Base-by-base conservation (phyloP, 129 eudicot species). In the Tanacetum coccineum region DNA sequence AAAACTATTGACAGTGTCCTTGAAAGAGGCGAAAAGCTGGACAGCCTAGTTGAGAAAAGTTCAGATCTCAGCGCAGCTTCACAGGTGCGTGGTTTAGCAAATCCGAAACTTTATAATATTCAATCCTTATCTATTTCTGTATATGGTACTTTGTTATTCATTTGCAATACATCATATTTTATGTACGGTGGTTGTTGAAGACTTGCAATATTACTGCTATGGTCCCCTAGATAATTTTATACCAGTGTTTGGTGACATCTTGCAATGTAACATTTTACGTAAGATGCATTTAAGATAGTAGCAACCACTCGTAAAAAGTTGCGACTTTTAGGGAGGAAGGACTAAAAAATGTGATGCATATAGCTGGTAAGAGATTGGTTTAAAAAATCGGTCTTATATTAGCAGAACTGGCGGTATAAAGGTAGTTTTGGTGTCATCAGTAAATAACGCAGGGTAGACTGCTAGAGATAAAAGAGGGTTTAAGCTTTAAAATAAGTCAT, bases 21-120 rank as follows among this genome's bases (percentile, higher is more conserved):
- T 62, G 96, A 70, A 81, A 82, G 97, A 77, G 97, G 97, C 7
- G 96, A 82, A 74, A 91, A 82, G 81, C 86, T 91, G 54, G 97
- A 91, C 74, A 91, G 96, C 66, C 79, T 91, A 77, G 97, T 91
- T 58, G 97, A 91, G 73, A 91, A 91, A 83, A 91, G 97, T 79
- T 87, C 97, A 51, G 96, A 89, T 83, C 88, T 88, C 62, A 88
- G 96, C 55, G 87, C 96, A 15, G 96, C 96, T 76, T 91, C 97
- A 13, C 98, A 91, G 96, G 98, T 91, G 51, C 48, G 18, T 74
- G 6, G 44, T 60, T 9, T 47, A 73, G 40, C 68, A 30, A 4
- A 20, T 15, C 6, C n/a, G n/a, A n/a, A n/a, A n/a, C n/a, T n/a
- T n/a, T 26, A 13, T 45, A 50, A 47, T 54, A 21, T 64, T 64